Evolutionary conservation across 108 stramenopile genomes (phyloP).

Genomic region (Discostella stelligeroides): DNA sequence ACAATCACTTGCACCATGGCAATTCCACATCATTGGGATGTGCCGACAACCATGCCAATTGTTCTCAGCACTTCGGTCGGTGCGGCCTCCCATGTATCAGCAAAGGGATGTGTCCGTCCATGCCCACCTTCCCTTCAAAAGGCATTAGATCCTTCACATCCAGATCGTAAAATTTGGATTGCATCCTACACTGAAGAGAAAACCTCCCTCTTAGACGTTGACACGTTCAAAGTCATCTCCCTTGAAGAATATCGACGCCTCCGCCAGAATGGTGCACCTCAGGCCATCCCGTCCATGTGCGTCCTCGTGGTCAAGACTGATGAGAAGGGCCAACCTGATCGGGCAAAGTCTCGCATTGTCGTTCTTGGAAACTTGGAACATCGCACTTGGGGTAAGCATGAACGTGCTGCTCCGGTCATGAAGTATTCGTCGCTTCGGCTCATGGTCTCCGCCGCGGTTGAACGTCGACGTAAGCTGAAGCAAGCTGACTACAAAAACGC

Average conservation of each 20-base stretch:
- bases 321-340: background rate
- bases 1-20: too few relatives aligned
- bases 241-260: constrained; percentile 9
- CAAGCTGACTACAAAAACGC: constrained; percentile 37
- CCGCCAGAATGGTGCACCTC: background rate
- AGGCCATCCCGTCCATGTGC: constrained; percentile 11
- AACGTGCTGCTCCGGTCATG: constrained; percentile 22
- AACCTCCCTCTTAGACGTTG: too few relatives aligned
- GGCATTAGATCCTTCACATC: too few relatives aligned
- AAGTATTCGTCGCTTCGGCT: constrained; percentile 1
- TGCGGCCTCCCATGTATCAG: too few relatives aligned
- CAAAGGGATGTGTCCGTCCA: too few relatives aligned
- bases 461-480: background rate
- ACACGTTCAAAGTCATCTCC: background rate
- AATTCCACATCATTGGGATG: too few relatives aligned
- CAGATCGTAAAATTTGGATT: too few relatives aligned
- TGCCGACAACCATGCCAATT: too few relatives aligned
- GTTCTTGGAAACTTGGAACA: constrained; percentile 25
- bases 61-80: too few relatives aligned
- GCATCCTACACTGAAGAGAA: too few relatives aligned
- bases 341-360: constrained; percentile 21
- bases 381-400: constrained; percentile 13
- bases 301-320: background rate
- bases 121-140: too few relatives aligned
- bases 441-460: constrained; percentile 1